Evolutionary conservation across 2,329 filamentous ascomycete genomes (phyloP).

Genomic region (Monosporascus ibericus): DNA sequence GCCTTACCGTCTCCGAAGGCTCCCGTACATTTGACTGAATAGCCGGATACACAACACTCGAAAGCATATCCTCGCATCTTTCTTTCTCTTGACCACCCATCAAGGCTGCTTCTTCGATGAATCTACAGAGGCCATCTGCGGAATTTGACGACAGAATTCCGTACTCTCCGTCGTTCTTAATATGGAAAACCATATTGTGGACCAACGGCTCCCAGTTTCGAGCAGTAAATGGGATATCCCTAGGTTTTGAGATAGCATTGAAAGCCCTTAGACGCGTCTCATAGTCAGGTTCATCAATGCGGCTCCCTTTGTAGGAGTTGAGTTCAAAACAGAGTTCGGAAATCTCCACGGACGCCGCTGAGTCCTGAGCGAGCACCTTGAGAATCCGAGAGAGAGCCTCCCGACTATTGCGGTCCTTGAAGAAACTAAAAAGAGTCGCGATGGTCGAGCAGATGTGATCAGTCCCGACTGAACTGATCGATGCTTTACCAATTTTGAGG

Average conservation of each 20-base stretch:
- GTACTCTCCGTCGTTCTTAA: slow-evolving; percentile 81
- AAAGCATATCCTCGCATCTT: slow-evolving; percentile 54
- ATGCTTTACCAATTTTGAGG: slow-evolving; percentile 56
- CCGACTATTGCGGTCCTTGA: slow-evolving; percentile 75
- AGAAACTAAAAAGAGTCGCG: slow-evolving; percentile 81
- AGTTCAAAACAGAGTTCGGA: slow-evolving; percentile 69
- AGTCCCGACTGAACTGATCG: slow-evolving; percentile 52
- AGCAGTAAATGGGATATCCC: slow-evolving; percentile 54
- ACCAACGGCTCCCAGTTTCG: slow-evolving; percentile 83
- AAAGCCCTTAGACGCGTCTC: slow-evolving; percentile 76
- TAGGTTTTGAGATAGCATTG: slow-evolving; percentile 58
- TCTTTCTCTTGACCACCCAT: slow-evolving; percentile 34
- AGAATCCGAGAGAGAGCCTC: slow-evolving; percentile 69
- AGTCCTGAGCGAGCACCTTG: slow-evolving; percentile 59
- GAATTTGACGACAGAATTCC: slow-evolving; percentile 76
- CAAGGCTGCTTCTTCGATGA: slow-evolving; percentile 59
- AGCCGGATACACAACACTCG: slow-evolving; percentile 63
- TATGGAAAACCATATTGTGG: slow-evolving; percentile 83
- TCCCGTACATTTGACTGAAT: slow-evolving; percentile 73
- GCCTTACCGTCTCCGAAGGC: slow-evolving; percentile 73
- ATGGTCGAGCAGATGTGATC: slow-evolving; percentile 66
- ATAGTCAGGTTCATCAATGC: slow-evolving; percentile 83
- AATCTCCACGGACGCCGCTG: slow-evolving; percentile 54
- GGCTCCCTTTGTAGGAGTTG: slow-evolving; percentile 68
- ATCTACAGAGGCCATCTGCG: slow-evolving; percentile 70